These are phyloP conservation scores for Rhodomyrtus psidioides DNA, from an alignment of 441 rosid genomes.

Conservation along the genomic window DNA sequence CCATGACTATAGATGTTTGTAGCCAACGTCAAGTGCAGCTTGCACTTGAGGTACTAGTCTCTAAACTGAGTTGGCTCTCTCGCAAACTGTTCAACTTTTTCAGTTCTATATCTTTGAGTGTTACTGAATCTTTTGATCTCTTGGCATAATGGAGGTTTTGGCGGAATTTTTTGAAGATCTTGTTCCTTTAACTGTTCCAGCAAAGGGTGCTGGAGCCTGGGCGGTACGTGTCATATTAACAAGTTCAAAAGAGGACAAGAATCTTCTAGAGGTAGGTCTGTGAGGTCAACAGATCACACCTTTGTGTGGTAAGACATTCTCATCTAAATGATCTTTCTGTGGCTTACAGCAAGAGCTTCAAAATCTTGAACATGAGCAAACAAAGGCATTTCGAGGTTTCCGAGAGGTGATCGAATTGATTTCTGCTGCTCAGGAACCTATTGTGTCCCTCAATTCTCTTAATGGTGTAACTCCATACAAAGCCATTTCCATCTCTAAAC, in stretches of 20 bases:
- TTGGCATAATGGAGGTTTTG: conserved; percentile 43
- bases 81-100: not conserved
- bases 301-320: not conserved
- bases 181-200: conserved; percentile 60
- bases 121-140: not conserved
- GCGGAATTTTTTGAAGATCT: conserved; percentile 48
- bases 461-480: conserved; percentile 44
- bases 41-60: conserved; percentile 49
- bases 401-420: conserved; percentile 88
- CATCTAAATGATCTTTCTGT: not conserved
- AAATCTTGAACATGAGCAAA: conserved; percentile 48
- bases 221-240: conserved; percentile 64
- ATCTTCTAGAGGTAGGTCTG: conserved; percentile 47
- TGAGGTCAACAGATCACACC: not conserved
- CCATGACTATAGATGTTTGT: conserved; percentile 70
- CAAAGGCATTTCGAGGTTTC: conserved; percentile 65
- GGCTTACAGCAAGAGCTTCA: conserved; percentile 59
- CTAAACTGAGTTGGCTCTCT: not conserved
- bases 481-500: not conserved
- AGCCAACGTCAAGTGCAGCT: conserved; percentile 80
- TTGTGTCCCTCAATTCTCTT: conserved; percentile 70
- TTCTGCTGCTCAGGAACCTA: conserved; percentile 75
- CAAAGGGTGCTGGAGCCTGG: conserved; percentile 64
- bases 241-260: conserved; percentile 64
- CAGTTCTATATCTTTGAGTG: not conserved